Evolutionary conservation across 2,329 filamentous ascomycete species (phyloP).

Genomic region (Alternaria arbusti): DNA sequence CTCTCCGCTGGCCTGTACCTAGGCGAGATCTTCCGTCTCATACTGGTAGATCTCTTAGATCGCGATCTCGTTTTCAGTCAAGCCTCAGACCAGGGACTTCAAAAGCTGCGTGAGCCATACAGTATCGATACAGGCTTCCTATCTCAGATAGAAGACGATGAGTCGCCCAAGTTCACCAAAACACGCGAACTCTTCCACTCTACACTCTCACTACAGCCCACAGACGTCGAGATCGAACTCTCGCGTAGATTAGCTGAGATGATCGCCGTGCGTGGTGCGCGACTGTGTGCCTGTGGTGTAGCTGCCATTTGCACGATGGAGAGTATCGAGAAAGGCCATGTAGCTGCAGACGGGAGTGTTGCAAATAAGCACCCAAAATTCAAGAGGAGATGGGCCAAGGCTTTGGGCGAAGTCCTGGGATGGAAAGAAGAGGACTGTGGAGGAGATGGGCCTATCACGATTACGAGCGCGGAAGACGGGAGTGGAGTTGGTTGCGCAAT

Average conservation of each 20-base stretch:
- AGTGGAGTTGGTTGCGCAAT: constrained; percentile 50
- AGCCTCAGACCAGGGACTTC: constrained; percentile 51
- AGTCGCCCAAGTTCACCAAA: constrained; percentile 20
- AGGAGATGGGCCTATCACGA: constrained; percentile 42
- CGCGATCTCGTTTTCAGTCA: constrained; percentile 74
- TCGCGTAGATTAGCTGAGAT: constrained; percentile 38
- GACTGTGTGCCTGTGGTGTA: constrained; percentile 48
- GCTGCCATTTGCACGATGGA: constrained; percentile 47
- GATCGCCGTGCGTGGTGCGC: constrained; percentile 43
- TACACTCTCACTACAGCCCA: constrained; percentile 26
- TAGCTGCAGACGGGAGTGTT: constrained; percentile 49
- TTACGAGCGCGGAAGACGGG: constrained; percentile 52
- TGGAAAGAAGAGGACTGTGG: constrained; percentile 34
- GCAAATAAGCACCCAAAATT: constrained; percentile 53
- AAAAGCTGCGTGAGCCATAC: constrained; percentile 77
- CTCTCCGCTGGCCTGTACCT: constrained; percentile 55
- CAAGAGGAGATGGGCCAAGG: constrained; percentile 49
- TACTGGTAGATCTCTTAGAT: constrained; percentile 65
- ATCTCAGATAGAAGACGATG: constrained; percentile 77
- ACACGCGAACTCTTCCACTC: constrained; percentile 31
- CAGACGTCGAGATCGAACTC: constrained; percentile 36
- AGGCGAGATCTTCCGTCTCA: constrained; percentile 54
- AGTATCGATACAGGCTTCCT: constrained; percentile 88
- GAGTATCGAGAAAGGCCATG: constrained; percentile 39
- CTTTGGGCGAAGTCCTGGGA: constrained; percentile 48